phyloP scores from a whole-genome alignment of 2,329 filamentous ascomycete genomes.

The Aspergillus aculeatinus region DNA sequence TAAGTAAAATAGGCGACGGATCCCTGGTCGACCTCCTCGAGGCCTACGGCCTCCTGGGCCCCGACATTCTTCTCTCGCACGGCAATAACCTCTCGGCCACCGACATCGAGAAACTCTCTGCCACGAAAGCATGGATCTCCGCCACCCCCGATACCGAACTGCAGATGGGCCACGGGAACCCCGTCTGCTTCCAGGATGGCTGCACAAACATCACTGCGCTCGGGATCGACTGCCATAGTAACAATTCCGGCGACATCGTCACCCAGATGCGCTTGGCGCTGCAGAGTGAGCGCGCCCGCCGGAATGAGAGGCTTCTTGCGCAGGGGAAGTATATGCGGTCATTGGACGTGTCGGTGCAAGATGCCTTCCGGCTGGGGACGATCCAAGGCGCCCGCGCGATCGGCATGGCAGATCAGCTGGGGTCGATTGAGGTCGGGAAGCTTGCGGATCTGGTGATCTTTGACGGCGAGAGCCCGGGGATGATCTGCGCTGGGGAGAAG shows the following conservation, averaged over 20 bases:
- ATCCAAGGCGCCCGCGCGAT: slow-evolving; percentile 32
- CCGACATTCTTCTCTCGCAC: slow-evolving; percentile 26
- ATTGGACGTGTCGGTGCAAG: slow-evolving; percentile 21
- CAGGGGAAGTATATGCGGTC: slow-evolving; percentile 10
- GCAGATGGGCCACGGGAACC: slow-evolving; percentile 32
- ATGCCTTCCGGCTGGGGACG: slow-evolving; percentile 30
- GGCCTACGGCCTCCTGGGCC: slow-evolving; percentile 19
- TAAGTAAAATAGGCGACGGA: not conserved
- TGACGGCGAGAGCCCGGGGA: slow-evolving; percentile 24
- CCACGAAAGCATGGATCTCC: slow-evolving; percentile 22
- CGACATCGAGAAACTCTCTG: slow-evolving; percentile 22
- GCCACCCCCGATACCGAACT: slow-evolving; percentile 32
- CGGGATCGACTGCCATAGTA: slow-evolving; percentile 35
- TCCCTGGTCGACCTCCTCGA: slow-evolving; percentile 18
- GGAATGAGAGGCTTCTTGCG: slow-evolving; percentile 16
- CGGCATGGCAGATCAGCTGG: slow-evolving; percentile 26
- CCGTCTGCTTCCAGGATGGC: slow-evolving; percentile 25
- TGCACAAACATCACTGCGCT: slow-evolving; percentile 22
- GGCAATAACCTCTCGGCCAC: slow-evolving; percentile 17
- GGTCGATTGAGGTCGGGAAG: slow-evolving; percentile 30
- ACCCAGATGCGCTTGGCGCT: slow-evolving; percentile 29
- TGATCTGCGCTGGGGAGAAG: slow-evolving; percentile 28
- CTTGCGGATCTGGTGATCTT: slow-evolving; percentile 32
- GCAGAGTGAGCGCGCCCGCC: slow-evolving; percentile 22
- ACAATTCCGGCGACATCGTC: slow-evolving; percentile 28